phyloP scores from a whole-genome alignment of 352 stramenopile species.

The Pythium sukuiense region DNA sequence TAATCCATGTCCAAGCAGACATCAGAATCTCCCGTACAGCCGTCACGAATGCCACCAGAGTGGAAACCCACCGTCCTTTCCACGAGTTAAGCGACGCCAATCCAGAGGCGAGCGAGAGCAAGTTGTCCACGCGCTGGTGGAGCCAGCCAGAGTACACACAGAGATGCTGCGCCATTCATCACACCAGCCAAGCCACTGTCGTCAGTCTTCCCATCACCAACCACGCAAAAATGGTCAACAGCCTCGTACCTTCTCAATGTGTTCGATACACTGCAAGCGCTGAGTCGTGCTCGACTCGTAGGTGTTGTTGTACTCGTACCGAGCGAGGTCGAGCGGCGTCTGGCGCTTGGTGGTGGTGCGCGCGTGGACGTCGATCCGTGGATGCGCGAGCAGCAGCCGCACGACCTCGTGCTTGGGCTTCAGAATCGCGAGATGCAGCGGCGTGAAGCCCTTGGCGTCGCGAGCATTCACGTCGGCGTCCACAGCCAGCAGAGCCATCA shows the following conservation, averaged over 20 bases:
- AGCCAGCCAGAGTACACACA: conserved; percentile 83
- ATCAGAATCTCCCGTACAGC: neutral
- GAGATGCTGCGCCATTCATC: conserved; percentile 47
- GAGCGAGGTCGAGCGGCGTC: conserved; percentile 71
- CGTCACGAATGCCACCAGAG: neutral
- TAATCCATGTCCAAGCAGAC: neutral
- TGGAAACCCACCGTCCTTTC: conserved; percentile 59
- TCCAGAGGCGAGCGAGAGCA: conserved; percentile 73
- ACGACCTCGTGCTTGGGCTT: conserved; percentile 72
- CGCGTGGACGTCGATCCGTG: conserved; percentile 50
- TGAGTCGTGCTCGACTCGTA: conserved; percentile 36
- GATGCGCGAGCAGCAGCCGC: conserved; percentile 54
- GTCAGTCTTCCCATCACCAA: neutral
- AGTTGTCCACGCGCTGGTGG: conserved; percentile 78
- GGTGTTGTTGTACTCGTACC: conserved; percentile 47
- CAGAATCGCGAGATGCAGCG: conserved; percentile 62
- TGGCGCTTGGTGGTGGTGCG: conserved; percentile 54
- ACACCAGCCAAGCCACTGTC: neutral
- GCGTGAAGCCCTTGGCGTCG: conserved; percentile 61
- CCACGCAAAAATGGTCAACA: neutral
- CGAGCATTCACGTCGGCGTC: conserved; percentile 59
- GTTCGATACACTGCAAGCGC: conserved; percentile 70
- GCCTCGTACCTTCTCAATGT: conserved; percentile 68
- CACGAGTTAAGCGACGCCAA: conserved; percentile 78
- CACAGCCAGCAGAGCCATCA: conserved; percentile 47